These are phyloP conservation scores for Dendryphion nanum DNA, from an alignment of 2,329 filamentous ascomycete genomes.

Conservation along the genomic window DNA sequence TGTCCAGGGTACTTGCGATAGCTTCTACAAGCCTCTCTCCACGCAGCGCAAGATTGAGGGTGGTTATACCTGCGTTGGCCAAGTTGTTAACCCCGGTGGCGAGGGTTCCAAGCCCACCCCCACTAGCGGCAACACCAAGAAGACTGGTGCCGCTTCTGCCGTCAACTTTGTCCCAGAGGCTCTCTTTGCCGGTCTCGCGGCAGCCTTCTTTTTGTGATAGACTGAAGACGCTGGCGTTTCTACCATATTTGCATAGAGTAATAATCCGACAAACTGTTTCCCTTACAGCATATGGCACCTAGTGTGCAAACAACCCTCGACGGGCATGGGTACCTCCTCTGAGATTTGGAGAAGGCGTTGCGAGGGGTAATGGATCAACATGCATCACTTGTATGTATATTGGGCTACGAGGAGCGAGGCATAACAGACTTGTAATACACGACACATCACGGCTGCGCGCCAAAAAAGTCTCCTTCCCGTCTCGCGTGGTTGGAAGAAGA, in stretches of 20 bases:
- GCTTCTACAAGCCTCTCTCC: slow-evolving; percentile 41
- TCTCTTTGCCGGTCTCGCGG: slow-evolving; percentile 47
- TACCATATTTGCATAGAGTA: slow-evolving; percentile 41
- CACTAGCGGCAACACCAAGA: slow-evolving; percentile 20
- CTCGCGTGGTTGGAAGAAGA: slow-evolving; percentile 16
- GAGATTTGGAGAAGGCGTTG: slow-evolving; percentile 22
- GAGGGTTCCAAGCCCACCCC: slow-evolving; percentile 34
- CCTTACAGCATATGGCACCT: slow-evolving; percentile 33
- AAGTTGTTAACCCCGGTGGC: slow-evolving; percentile 36
- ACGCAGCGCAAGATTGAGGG: slow-evolving; percentile 45
- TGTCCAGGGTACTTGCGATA: slow-evolving; percentile 39
- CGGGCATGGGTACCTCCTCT: slow-evolving; percentile 17
- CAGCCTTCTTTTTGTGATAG: slow-evolving; percentile 49
- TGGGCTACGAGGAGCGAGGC: slow-evolving; percentile 28
- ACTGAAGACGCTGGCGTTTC: slow-evolving; percentile 37
- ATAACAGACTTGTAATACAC: slow-evolving; percentile 34
- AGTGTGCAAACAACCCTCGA: slow-evolving; percentile 19
- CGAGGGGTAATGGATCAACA: slow-evolving; percentile 26
- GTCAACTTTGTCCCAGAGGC: slow-evolving; percentile 42
- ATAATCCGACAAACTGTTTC: slow-evolving; percentile 29
- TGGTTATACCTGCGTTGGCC: slow-evolving; percentile 42
- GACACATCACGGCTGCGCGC: slow-evolving; percentile 22
- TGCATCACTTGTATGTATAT: slow-evolving; percentile 38
- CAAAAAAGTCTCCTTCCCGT: slow-evolving; percentile 7
- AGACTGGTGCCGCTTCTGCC: slow-evolving; percentile 39